Conservation (phyloP, 192 early-diverging fungal species). For the Umbelopsis ramanniana region DNA sequence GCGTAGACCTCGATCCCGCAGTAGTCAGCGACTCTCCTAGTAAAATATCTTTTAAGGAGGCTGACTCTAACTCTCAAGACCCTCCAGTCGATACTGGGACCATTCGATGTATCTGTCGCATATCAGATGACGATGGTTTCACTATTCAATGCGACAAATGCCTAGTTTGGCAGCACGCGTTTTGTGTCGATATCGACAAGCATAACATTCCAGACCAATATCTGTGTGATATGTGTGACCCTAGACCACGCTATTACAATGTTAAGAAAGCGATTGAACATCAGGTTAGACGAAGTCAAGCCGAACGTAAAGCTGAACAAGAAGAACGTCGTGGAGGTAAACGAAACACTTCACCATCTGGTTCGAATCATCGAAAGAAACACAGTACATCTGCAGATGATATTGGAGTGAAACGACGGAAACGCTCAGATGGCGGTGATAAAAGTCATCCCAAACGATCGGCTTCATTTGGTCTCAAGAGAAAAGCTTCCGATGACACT, state of each 20-base stretch:
- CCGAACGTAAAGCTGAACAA: conserved; percentile 13
- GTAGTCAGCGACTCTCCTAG: not conserved
- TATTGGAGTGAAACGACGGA: conserved; percentile 4
- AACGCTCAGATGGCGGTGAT: conserved; percentile 9
- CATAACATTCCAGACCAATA: conserved; percentile 85
- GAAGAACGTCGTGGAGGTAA: conserved; percentile 18
- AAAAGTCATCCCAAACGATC: conserved; percentile 9
- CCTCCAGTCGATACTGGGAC: conserved; percentile 77
- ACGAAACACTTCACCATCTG: not conserved
- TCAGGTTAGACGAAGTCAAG: conserved; percentile 35
- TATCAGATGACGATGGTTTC: conserved; percentile 93
- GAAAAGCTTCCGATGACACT: conserved; percentile 15
- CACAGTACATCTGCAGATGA: conserved; percentile 4
- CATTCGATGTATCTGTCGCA: conserved; percentile 95
- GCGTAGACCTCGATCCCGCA: conserved; percentile 10
- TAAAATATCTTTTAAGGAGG: conserved; percentile 1
- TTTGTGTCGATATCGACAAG: conserved; percentile 77
- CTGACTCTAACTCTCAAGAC: not conserved
- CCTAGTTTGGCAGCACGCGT: conserved; percentile 93
- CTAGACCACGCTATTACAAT: conserved; percentile 59
- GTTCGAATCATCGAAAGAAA: conserved; percentile 12
- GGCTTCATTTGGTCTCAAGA: conserved; percentile 7
- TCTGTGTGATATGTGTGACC: conserved; percentile 84
- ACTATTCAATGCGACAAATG: conserved; percentile 97
- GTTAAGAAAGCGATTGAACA: conserved; percentile 47